Conservation (phyloP, 345 rosid species). For the Boechera divaricarpa region DNA sequence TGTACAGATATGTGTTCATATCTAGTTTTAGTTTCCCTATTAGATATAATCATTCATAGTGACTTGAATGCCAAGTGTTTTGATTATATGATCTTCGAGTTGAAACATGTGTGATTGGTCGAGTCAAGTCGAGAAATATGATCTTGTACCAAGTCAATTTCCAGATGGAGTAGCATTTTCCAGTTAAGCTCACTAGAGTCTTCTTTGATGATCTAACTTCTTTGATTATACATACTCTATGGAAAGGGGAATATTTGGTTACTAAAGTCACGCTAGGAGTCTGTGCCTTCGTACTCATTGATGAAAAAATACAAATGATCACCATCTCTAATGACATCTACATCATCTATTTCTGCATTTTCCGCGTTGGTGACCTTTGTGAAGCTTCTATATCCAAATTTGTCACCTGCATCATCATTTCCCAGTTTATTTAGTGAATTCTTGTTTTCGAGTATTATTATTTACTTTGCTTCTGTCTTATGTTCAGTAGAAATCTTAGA, state of each 20-base stretch:
- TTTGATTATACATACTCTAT: conserved; percentile 1
- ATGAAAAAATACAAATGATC: conserved; percentile 83
- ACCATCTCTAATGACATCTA: conserved; percentile 82
- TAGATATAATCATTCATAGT: neutral
- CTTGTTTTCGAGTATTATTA: neutral
- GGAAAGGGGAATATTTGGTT: conserved; percentile 3
- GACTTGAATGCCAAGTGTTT: neutral
- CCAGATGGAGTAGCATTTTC: neutral
- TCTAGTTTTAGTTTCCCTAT: neutral
- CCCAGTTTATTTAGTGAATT: neutral
- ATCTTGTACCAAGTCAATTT: too few relatives aligned
- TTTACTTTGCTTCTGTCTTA: neutral
- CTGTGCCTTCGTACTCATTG: neutral
- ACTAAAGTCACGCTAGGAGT: conserved; percentile 17
- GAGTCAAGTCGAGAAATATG: too few relatives aligned
- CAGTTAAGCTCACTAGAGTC: neutral
- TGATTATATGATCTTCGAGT: neutral
- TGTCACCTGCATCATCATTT: conserved; percentile 63
- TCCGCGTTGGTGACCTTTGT: conserved; percentile 62
- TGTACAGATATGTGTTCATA: neutral
- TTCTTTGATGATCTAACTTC: neutral
- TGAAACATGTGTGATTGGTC: neutral
- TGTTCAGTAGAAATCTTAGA: neutral
- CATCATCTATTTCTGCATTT: conserved; percentile 88
- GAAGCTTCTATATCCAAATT: conserved; percentile 61